Evolutionary conservation across 2,329 filamentous ascomycete species (phyloP).

Genomic region (Penicillium sp.): DNA sequence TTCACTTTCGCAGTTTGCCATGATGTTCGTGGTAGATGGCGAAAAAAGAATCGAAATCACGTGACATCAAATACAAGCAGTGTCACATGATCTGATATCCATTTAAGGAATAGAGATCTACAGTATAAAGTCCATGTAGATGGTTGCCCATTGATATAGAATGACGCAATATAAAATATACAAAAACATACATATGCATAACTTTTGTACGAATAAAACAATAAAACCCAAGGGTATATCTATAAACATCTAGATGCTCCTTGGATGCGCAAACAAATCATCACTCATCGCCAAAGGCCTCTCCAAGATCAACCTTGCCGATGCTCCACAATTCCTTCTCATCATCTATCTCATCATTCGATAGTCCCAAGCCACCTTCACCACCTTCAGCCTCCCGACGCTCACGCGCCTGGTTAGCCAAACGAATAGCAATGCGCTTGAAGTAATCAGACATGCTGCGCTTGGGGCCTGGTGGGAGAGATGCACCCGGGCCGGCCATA

Average conservation of each 20-base stretch:
- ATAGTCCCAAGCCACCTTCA: conserved; percentile 77
- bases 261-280: conserved; percentile 20
- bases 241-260: conserved; percentile 24
- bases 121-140: not conserved
- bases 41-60: not conserved
- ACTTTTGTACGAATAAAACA: conserved; percentile 23
- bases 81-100: not conserved
- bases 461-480: conserved; percentile 70
- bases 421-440: conserved; percentile 80
- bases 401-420: conserved; percentile 85
- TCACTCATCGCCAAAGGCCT: conserved; percentile 38
- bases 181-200: conserved; percentile 8
- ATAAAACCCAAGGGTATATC: conserved; percentile 27
- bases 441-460: conserved; percentile 96
- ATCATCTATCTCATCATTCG: conserved; percentile 89
- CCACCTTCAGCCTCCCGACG: conserved; percentile 89
- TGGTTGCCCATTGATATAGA: not conserved
- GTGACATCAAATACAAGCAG: not conserved
- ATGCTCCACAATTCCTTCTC: conserved; percentile 95
- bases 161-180: conserved; percentile 9
- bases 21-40: not conserved
- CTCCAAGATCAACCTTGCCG: conserved; percentile 79
- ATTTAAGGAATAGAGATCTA: conserved; percentile 1
- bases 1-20: not conserved
- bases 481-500: conserved; percentile 65